Evolutionary conservation across 2,329 filamentous ascomycete species (phyloP).

Genomic region (Epichloe bromicola): DNA sequence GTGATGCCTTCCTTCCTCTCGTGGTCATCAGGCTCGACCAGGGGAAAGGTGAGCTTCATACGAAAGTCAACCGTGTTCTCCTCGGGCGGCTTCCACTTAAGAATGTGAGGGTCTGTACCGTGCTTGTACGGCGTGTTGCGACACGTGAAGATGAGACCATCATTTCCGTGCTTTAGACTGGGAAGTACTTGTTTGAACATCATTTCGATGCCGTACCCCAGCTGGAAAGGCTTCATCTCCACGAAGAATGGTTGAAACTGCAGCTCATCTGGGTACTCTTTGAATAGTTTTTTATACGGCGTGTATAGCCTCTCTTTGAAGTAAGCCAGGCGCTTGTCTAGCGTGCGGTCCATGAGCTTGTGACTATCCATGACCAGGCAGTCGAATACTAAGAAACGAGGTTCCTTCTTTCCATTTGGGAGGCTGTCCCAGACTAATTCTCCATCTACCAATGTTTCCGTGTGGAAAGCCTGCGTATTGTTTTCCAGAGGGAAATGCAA

Average conservation of each 20-base stretch:
- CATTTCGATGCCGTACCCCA: constrained; percentile 77
- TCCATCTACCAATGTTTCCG: constrained; percentile 74
- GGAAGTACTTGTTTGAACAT: constrained; percentile 86
- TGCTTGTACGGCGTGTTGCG: constrained; percentile 72
- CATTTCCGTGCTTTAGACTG: constrained; percentile 78
- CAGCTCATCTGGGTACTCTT: constrained; percentile 55
- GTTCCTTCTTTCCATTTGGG: constrained; percentile 50
- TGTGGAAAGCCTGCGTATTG: constrained; percentile 57
- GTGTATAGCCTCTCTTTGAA: constrained; percentile 66
- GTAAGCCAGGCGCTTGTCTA: constrained; percentile 82
- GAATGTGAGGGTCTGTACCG: constrained; percentile 83
- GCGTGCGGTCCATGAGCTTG: constrained; percentile 61
- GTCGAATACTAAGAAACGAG: constrained; percentile 88
- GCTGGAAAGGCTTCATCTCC: constrained; percentile 79
- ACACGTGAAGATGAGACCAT: constrained; percentile 97
- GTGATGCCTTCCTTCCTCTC: constrained; percentile 55
- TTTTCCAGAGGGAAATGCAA: constrained; percentile 70
- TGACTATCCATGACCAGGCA: constrained; percentile 71
- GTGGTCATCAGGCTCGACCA: constrained; percentile 51
- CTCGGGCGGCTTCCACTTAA: constrained; percentile 94
- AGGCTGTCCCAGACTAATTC: constrained; percentile 83
- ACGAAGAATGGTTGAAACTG: constrained; percentile 65
- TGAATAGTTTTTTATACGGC: constrained; percentile 52
- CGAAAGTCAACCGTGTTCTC: constrained; percentile 95
- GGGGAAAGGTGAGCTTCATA: constrained; percentile 63